Conservation (phyloP, 805 yeast species). For the Metschnikowia proteae region DNA sequence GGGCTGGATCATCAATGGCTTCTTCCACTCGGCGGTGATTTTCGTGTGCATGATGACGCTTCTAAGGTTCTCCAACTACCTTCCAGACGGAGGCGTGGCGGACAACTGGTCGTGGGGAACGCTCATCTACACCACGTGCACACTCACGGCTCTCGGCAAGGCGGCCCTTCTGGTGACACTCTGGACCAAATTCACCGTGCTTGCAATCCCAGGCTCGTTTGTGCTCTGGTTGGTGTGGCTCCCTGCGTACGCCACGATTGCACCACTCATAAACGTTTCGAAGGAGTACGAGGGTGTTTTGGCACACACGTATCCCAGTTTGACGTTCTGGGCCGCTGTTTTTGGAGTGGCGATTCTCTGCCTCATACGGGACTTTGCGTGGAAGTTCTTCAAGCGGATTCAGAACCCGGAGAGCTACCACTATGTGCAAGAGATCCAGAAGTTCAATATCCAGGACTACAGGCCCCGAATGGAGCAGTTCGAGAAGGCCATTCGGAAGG, state of each 20-base stretch:
- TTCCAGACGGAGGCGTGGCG: conserved; percentile 64
- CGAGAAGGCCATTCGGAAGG: conserved; percentile 95
- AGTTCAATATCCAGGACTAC: conserved; percentile 87
- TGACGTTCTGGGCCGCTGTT: conserved; percentile 78
- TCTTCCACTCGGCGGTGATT: conserved; percentile 85
- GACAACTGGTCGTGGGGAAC: conserved; percentile 97
- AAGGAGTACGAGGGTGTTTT: conserved; percentile 80
- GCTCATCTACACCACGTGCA: conserved; percentile 80
- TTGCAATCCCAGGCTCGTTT: conserved; percentile 95
- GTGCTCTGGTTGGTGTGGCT: conserved; percentile 77
- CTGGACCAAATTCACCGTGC: conserved; percentile 90
- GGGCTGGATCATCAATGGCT: conserved; percentile 97
- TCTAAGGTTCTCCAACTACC: conserved; percentile 62
- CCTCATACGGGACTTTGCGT: conserved; percentile 78
- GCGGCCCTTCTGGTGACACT: conserved; percentile 88
- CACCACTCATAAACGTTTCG: conserved; percentile 80
- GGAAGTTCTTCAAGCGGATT: conserved; percentile 94
- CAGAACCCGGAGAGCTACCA: conserved; percentile 91
- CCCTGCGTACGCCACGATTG: conserved; percentile 82
- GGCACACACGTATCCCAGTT: conserved; percentile 69
- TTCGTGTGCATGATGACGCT: conserved; percentile 69
- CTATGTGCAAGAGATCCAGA: conserved; percentile 94
- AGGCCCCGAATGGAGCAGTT: conserved; percentile 96
- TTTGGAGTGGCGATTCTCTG: conserved; percentile 76
- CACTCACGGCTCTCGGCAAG: conserved; percentile 86